A percentile compares a stretch with the other conserved stretches of the same genome.
phyloP scores from a whole-genome alignment of 2,329 filamentous ascomycete species.

The Aulographum hederae region DNA sequence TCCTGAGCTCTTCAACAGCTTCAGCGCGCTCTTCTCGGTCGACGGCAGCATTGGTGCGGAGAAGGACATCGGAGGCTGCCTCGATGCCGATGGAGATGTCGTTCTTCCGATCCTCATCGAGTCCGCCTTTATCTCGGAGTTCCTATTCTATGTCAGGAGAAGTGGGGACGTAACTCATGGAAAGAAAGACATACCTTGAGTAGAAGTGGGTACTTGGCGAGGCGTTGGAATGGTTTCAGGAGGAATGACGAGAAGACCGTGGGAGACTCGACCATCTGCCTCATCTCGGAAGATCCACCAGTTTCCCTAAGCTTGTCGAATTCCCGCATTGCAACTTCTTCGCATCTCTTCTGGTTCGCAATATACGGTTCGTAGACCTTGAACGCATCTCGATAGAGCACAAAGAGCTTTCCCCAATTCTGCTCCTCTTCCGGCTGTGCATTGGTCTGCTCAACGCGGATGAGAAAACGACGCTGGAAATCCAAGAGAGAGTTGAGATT shows the following conservation, averaged over 20 bases:
- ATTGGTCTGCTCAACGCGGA: slow-evolving; percentile 90
- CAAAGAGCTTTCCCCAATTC: slow-evolving; percentile 89
- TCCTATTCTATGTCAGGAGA: slow-evolving; percentile 34
- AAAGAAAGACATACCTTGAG: slow-evolving; percentile 42
- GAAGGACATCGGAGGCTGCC: slow-evolving; percentile 63
- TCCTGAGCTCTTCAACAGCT: slow-evolving; percentile 63
- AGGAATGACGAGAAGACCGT: slow-evolving; percentile 83
- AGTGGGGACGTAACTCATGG: too few species aligned
- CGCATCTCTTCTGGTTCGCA: slow-evolving; percentile 84
- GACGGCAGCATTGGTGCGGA: slow-evolving; percentile 78
- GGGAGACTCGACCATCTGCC: slow-evolving; percentile 66
- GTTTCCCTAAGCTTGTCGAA: slow-evolving; percentile 74
- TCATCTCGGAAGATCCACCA: slow-evolving; percentile 40
- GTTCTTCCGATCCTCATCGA: slow-evolving; percentile 48
- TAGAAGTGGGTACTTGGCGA: slow-evolving; percentile 86
- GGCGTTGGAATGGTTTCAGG: slow-evolving; percentile 86
- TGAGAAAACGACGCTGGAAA: slow-evolving; percentile 86
- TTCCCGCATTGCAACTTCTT: slow-evolving; percentile 62
- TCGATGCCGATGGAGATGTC: slow-evolving; percentile 65
- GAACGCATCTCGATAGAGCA: slow-evolving; percentile 70
- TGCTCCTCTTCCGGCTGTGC: slow-evolving; percentile 59
- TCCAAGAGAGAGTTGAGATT: slow-evolving; percentile 92
- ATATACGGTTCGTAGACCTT: slow-evolving; percentile 94
- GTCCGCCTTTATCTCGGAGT: slow-evolving; percentile 63
- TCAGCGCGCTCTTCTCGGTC: slow-evolving; percentile 72